These are phyloP conservation scores for Coemansia sp. DNA, from an alignment of 192 early-diverging fungal species.

Conservation along the genomic window DNA sequence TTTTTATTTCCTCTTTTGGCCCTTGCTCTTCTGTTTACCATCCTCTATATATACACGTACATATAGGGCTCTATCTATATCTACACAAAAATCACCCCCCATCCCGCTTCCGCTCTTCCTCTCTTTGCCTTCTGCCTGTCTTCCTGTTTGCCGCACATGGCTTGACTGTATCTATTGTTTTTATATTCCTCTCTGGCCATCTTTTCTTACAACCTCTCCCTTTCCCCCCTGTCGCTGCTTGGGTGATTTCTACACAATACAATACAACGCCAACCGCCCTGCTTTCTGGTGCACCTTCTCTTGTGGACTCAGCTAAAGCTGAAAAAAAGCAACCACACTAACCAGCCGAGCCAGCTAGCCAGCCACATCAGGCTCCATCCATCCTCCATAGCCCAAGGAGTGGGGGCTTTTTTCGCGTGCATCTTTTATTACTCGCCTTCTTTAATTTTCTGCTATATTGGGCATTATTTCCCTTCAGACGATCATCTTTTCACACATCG, in stretches of 20 bases:
- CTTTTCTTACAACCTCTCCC: background rate
- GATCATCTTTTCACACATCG: slow-evolving; percentile 8
- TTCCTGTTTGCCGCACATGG: slow-evolving; percentile 8
- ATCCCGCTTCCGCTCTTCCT: background rate
- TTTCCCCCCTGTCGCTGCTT: background rate
- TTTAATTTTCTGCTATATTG: background rate
- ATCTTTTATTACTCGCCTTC: background rate
- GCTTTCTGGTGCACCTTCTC: background rate
- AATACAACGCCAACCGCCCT: background rate
- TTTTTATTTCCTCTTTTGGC: slow-evolving; percentile 9
- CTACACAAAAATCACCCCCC: no score
- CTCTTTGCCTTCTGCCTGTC: slow-evolving; percentile 7
- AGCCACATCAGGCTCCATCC: no score
- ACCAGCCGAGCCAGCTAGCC: background rate
- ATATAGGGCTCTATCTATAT: slow-evolving; percentile 5
- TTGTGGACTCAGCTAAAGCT: background rate
- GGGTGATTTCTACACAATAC: background rate
- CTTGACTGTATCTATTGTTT: slow-evolving; percentile 8
- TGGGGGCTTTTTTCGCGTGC: no score
- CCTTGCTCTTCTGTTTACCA: slow-evolving; percentile 1
- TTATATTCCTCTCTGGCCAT: background rate
- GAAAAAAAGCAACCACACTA: background rate
- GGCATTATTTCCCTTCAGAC: background rate
- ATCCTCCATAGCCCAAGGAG: no score
- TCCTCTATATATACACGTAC: slow-evolving; percentile 7